phyloP scores from a whole-genome alignment of 345 rosid species.

The Schrenkiella parvula region DNA sequence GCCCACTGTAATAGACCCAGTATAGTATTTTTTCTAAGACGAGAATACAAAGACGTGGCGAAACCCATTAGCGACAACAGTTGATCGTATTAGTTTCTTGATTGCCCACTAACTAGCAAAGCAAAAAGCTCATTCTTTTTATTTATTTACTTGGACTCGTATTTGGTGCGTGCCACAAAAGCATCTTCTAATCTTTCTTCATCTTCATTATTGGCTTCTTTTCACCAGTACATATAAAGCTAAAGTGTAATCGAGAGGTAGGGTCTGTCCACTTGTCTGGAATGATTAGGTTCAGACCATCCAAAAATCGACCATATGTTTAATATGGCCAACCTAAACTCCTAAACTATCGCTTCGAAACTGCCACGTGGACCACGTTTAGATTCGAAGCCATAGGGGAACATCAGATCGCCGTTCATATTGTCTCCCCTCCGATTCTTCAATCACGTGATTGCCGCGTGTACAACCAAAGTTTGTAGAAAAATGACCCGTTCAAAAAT shows the following conservation, averaged over 20 bases:
- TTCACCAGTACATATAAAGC: conserved; percentile 4
- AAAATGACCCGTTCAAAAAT: too few species aligned
- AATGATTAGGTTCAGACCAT: conserved; percentile 7
- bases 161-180: not conserved
- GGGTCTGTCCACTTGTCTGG: conserved; percentile 25
- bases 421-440: conserved; percentile 3
- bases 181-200: not conserved
- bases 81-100: not conserved
- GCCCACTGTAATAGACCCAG: not conserved
- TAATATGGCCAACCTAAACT: conserved; percentile 15
- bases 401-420: conserved; percentile 1
- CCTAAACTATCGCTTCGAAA: conserved; percentile 4
- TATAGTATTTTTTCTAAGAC: too few species aligned
- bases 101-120: not conserved
- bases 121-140: not conserved
- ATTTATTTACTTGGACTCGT: not conserved
- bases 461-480: not conserved
- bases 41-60: too few species aligned
- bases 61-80: too few species aligned
- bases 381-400: not conserved
- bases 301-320: not conserved
- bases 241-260: not conserved
- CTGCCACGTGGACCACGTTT: not conserved
- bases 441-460: not conserved
- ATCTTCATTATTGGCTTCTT: conserved; percentile 19